Conservation (phyloP, 169 alveolate species). For the Blepharisma undulans region DNA sequence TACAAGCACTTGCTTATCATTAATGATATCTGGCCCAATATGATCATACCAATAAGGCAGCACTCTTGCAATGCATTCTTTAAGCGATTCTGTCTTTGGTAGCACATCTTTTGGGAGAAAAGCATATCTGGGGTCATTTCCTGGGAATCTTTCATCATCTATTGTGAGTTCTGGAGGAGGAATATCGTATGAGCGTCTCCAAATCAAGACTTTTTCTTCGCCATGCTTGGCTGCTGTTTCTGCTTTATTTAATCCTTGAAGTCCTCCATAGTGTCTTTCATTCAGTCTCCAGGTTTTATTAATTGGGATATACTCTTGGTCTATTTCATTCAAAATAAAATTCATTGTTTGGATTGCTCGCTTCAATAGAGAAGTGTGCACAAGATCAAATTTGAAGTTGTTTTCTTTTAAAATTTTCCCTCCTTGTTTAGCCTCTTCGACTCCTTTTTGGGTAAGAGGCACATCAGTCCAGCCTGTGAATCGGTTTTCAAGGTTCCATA, state of each 20-base stretch:
- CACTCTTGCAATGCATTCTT: conserved; percentile 94
- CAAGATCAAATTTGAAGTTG: conserved; percentile 91
- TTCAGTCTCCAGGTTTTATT: conserved; percentile 92
- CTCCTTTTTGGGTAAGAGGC: conserved; percentile 92
- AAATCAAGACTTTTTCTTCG: conserved; percentile 94
- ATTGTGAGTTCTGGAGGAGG: conserved; percentile 96
- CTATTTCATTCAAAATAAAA: conserved; percentile 88
- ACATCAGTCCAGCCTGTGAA: conserved; percentile 99
- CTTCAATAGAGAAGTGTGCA: conserved; percentile 94
- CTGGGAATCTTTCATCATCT: conserved; percentile 91
- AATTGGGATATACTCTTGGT: conserved; percentile 91
- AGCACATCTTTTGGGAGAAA: conserved; percentile 89
- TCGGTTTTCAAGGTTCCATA: conserved; percentile 96
- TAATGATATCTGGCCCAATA: conserved; percentile 91
- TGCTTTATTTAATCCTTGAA: conserved; percentile 96
- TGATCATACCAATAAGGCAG: conserved; percentile 94
- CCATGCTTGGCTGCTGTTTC: conserved; percentile 97
- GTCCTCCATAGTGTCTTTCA: conserved; percentile 98
- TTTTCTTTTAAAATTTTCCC: conserved; percentile 89
- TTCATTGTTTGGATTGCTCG: conserved; percentile 94
- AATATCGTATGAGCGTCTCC: conserved; percentile 97
- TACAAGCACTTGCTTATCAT: conserved; percentile 81
- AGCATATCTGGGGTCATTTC: conserved; percentile 86
- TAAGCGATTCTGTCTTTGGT: conserved; percentile 95
- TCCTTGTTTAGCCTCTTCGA: conserved; percentile 90